Percentiles rank a stretch among this genome's conserved stretches.
Evolutionary conservation across 1,139 yeast species (phyloP).

Genomic region (Arxiozyma slooffiae): DNA sequence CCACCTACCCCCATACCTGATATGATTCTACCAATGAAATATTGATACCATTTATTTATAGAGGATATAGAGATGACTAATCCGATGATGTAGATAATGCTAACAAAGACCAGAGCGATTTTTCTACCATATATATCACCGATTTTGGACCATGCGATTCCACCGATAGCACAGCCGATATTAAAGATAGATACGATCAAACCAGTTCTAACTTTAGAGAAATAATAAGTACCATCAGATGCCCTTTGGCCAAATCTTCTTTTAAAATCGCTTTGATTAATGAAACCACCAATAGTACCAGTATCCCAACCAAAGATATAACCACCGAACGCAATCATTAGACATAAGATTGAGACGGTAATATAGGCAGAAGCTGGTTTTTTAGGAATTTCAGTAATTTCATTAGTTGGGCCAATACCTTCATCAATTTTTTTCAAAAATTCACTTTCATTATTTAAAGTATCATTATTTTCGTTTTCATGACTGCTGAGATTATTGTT

Average conservation of each 20-base stretch:
- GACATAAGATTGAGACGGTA: constrained; percentile 4
- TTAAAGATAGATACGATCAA: constrained; percentile 9
- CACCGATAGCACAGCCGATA: constrained; percentile 9
- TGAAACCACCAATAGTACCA: constrained; percentile 11
- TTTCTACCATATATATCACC: constrained; percentile 8
- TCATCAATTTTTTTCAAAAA: constrained; percentile 7
- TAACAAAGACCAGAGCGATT: constrained; percentile 7
- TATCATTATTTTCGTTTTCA: background rate
- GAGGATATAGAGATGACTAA: constrained; percentile 11
- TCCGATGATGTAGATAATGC: constrained; percentile 12
- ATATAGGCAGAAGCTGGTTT: constrained; percentile 6
- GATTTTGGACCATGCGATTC: constrained; percentile 5
- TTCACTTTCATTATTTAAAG: background rate
- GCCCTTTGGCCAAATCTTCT: constrained; percentile 8
- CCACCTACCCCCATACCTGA: constrained; percentile 58
- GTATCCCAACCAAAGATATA: constrained; percentile 10
- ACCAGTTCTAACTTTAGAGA: constrained; percentile 10
- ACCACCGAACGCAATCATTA: constrained; percentile 9
- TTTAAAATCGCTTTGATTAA: constrained; percentile 7
- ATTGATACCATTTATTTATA: constrained; percentile 10
- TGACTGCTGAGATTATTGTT: background rate
- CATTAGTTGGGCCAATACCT: background rate
- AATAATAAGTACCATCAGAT: constrained; percentile 8
- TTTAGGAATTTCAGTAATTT: constrained; percentile 5
- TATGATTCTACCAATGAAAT: constrained; percentile 30